These are phyloP conservation scores for Endoconidiophora polonica DNA, from an alignment of 2,329 filamentous ascomycete genomes.

Conservation along the genomic window DNA sequence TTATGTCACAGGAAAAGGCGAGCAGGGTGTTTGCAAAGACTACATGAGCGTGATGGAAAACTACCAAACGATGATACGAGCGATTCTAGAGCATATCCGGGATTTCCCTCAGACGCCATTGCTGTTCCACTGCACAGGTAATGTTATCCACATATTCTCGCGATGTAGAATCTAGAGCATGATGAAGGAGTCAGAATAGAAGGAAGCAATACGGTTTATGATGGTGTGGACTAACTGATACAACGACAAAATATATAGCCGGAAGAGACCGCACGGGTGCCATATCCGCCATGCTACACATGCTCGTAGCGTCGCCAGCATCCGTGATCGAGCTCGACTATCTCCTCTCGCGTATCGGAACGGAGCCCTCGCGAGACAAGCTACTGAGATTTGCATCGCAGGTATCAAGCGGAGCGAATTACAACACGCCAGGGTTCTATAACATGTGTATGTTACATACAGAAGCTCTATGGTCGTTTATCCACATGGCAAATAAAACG, in stretches of 20 bases:
- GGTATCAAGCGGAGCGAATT: conserved; percentile 21
- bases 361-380: conserved; percentile 32
- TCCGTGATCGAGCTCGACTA: conserved; percentile 32
- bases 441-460: conserved; percentile 29
- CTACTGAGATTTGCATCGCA: conserved; percentile 27
- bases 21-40: conserved; percentile 28
- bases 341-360: conserved; percentile 36
- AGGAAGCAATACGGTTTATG: no score
- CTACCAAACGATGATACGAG: conserved; percentile 26
- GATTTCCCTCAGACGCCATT: conserved; percentile 29
- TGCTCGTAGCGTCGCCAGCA: conserved; percentile 29
- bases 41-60: conserved; percentile 29
- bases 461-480: conserved; percentile 30
- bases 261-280: conserved; percentile 39
- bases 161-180: no score
- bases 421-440: conserved; percentile 30
- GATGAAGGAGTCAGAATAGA: no score
- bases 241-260: conserved; percentile 17
- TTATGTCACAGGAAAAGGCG: conserved; percentile 30
- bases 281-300: conserved; percentile 31
- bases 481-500: conserved; percentile 25
- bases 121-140: conserved; percentile 35
- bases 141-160: no score
- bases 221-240: no score
- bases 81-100: conserved; percentile 31